These are phyloP conservation scores for Amanita inopinata DNA, from an alignment of 768 basidiomycete species.

Conservation along the genomic window DNA sequence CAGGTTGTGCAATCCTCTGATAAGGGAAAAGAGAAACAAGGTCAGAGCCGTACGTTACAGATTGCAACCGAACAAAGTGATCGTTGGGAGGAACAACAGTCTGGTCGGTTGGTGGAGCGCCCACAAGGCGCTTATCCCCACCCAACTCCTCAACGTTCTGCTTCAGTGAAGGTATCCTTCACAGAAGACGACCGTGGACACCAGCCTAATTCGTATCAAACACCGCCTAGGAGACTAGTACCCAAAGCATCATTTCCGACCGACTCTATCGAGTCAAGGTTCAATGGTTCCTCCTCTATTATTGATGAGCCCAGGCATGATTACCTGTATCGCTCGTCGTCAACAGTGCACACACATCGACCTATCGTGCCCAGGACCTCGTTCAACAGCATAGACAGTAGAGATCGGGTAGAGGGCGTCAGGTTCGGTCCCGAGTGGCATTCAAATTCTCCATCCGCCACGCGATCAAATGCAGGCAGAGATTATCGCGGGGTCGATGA, in stretches of 20 bases:
- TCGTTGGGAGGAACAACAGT: not conserved
- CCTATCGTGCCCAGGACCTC: constrained; percentile 3
- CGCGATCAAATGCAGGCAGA: not conserved
- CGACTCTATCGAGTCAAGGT: not conserved
- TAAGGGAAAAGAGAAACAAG: constrained; percentile 7
- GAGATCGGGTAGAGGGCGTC: not conserved
- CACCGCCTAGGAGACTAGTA: not conserved
- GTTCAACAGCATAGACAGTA: not conserved
- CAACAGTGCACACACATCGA: not conserved
- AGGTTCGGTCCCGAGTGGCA: constrained; percentile 1
- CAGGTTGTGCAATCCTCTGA: not conserved
- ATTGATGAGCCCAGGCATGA: constrained; percentile 1
- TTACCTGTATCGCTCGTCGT: constrained; percentile 1
- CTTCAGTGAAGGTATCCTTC: constrained; percentile 2
- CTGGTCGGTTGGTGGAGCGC: too few species aligned
- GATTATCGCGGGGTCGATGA: constrained; percentile 1
- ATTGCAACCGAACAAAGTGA: constrained; percentile 2
- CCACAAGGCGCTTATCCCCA: not conserved
- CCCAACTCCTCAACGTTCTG: not conserved
- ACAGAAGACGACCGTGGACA: constrained; percentile 3
- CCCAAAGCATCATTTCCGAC: constrained; percentile 7
- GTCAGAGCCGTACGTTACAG: constrained; percentile 5
- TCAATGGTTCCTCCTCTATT: not conserved
- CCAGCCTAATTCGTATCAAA: not conserved
- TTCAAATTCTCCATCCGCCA: not conserved